A percentile compares a stretch with the other conserved stretches of the same genome.
Evolutionary conservation across 306 rosid species (phyloP).

Genomic region (Medicago lupulina): DNA sequence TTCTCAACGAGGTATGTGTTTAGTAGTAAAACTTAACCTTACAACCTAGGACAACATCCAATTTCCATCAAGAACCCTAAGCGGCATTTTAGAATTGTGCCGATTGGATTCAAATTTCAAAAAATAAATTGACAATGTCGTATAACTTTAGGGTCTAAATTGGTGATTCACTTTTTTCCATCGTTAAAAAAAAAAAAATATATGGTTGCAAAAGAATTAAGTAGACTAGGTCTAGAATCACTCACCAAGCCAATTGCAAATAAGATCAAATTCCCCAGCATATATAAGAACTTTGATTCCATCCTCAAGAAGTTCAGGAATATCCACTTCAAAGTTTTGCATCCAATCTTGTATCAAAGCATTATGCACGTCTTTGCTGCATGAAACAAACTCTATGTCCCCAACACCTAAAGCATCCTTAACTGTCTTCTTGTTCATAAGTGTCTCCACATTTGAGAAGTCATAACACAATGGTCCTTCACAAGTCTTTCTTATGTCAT

Average conservation of each 20-base stretch:
- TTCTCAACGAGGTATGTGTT: too few species aligned
- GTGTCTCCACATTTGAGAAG: slow-evolving; percentile 74
- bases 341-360: slow-evolving; percentile 66
- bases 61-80: too few species aligned
- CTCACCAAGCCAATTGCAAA: slow-evolving; percentile 96
- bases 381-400: slow-evolving; percentile 65
- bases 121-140: not conserved
- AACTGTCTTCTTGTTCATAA: slow-evolving; percentile 57
- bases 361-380: slow-evolving; percentile 55
- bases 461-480: slow-evolving; percentile 75
- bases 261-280: slow-evolving; percentile 91
- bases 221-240: not conserved
- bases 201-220: not conserved
- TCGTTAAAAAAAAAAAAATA: not conserved
- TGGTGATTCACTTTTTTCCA: not conserved
- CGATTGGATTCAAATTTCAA: not conserved
- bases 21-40: too few species aligned
- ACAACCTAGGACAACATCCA: too few species aligned
- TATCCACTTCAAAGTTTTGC: slow-evolving; percentile 77
- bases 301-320: slow-evolving; percentile 86
- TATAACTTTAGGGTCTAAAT: not conserved
- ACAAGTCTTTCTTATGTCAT: slow-evolving; percentile 85
- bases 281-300: slow-evolving; percentile 82
- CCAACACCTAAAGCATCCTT: slow-evolving; percentile 77
- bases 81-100: too few species aligned